Base-by-base conservation (phyloP, 164 flowering plant genomes). In the Magnolia officinalis region DNA sequence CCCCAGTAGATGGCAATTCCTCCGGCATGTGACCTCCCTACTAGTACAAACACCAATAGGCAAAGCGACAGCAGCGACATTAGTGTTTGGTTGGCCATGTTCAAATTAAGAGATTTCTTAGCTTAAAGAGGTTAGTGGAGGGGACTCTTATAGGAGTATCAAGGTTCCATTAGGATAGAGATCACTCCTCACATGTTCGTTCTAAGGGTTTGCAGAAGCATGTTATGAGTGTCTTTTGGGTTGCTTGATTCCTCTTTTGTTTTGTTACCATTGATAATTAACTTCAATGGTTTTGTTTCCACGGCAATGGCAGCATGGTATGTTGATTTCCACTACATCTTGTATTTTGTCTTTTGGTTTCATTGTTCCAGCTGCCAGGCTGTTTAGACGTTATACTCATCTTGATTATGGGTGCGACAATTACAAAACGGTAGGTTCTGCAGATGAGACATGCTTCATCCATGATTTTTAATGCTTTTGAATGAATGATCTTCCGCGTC, bases 1-100 rank as follows among this genome's bases (percentile, higher is more conserved):
- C 81, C 81, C 81, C 81, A 79, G 71, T 79, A 79, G 49, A 71
- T 31, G 37, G 78, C 75, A 20, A 75, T 74, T 11, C 59, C 59
- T 19, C 71, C 80, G 7, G 72, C 26, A 1, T 63, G 16, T 0
- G 52, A 71, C 50, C 16, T 29, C 50, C 14, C 45, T 8, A 37
- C 71, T 3, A 69, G 20, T 14, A 37, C n/a, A 69, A 64, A 64
- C 67, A 64, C 10, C 70, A 55, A 16, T 67, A 67, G 2, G 45
- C 37, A 67, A 5, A 29, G 50, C 70, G 29, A 67, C 70, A 26
- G 14, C 16, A 18, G 50, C 49, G 8, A 67, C 11, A 7, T 67
- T 26, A 26, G 13, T 67, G 37, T 31, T 64, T 64, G 21, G 67
- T 9, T 20, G 6, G 21, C 67, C 67, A 64, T 64, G 21, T n/a